Base-by-base conservation (phyloP, 176 grass and related monocot genomes). In the Chrysopogon serrulatus region DNA sequence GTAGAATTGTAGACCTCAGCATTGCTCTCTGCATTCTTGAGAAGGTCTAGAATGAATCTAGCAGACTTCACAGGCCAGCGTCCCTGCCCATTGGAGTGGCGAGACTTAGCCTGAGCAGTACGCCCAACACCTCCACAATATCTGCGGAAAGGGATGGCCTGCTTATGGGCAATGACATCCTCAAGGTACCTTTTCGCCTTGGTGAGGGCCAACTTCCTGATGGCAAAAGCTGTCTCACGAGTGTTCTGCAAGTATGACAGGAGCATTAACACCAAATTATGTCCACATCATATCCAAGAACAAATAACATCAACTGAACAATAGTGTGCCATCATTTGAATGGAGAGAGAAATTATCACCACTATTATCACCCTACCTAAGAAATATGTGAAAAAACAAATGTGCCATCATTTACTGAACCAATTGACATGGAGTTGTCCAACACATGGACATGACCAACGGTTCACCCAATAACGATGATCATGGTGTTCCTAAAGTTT, bases 131-230 rank as follows among this genome's bases (percentile, higher is more conserved):
- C 96, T 49, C 96, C 1, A 14, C 89, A 95, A 68, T 88, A 98
- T 44, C 96, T 89, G 10, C 96, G 86, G 82, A 98, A 95, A 10
- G 96, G 96, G 54, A 98, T 98, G 1, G 96, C 96, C 61, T 98
- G 96, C 87, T 98, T 98, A 89, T 98, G 95, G 39, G 85, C 89
- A 17, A 98, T 90, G 72, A 98, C 96, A 85, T 98, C 96, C 65
- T 98, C 93, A 37, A 98, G 91, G 53, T 98, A 98, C 62, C 92
- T 91, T 47, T 98, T 98, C 8, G 95, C 95, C 88, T 98, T 98
- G 14, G 8, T 49, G 34, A 98, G 61, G 0, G 93, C 40, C 44
- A 95, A 5, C 76, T 92, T 88, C 67, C 93, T 93, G 21, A 98
- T 74, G 48, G 96, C 82, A 65, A 91, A 88, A 5, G 96, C 93